A percentile compares a stretch with the other conserved stretches of the same genome.
These are phyloP conservation scores for Medicago lupulina DNA, from an alignment of 306 rosid species.

Conservation along the genomic window DNA sequence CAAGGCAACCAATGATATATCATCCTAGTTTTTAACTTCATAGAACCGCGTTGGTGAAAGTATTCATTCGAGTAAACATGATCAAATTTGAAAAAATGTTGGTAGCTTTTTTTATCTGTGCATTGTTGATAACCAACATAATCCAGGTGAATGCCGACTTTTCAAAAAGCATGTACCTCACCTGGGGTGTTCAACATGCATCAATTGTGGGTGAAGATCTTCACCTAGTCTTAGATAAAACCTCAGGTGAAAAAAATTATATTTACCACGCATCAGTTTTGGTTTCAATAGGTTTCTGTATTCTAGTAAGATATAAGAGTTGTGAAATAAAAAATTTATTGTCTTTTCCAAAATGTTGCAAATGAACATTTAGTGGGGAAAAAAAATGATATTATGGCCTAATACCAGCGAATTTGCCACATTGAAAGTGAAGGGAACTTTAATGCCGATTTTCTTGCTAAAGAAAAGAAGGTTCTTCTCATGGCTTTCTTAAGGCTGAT, in stretches of 20 bases:
- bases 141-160: slow-evolving; percentile 55
- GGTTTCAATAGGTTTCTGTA: slow-evolving; percentile 27
- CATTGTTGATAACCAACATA: slow-evolving; percentile 42
- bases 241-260: slow-evolving; percentile 54
- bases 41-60: slow-evolving; percentile 1
- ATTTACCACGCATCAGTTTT: slow-evolving; percentile 13
- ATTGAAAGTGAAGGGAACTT: too few species aligned
- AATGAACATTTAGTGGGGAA: background rate
- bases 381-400: background rate
- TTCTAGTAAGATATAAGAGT: background rate
- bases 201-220: slow-evolving; percentile 64
- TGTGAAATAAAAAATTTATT: background rate
- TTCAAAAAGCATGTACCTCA: slow-evolving; percentile 63
- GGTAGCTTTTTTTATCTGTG: slow-evolving; percentile 48
- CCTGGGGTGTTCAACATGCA: slow-evolving; percentile 62
- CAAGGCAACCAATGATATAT: slow-evolving; percentile 26
- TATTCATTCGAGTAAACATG: slow-evolving; percentile 45
- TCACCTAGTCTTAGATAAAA: slow-evolving; percentile 66
- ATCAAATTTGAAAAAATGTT: slow-evolving; percentile 48
- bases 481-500: too few species aligned
- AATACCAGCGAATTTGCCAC: background rate
- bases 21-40: slow-evolving; percentile 39
- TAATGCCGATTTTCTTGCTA: too few species aligned
- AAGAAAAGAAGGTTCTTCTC: too few species aligned
- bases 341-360: slow-evolving; percentile 20